phyloP scores from a whole-genome alignment of 192 early-diverging fungal genomes.

The Geranomyces michiganensis region DNA sequence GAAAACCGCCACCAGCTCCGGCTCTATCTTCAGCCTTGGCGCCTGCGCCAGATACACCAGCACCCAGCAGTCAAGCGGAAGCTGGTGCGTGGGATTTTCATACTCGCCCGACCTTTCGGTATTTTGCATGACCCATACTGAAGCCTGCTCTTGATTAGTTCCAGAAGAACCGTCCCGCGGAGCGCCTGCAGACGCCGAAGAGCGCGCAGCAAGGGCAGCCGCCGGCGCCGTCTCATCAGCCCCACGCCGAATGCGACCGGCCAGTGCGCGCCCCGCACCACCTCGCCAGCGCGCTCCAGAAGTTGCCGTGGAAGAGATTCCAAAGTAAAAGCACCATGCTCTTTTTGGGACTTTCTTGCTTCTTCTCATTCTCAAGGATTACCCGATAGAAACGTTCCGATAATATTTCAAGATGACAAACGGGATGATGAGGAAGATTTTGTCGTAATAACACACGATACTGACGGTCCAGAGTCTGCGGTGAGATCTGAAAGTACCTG shows the following conservation, averaged over 20 bases:
- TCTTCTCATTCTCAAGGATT: not conserved
- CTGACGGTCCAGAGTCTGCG: slow-evolving; percentile 19
- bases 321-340: slow-evolving; percentile 22
- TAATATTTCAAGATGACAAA: slow-evolving; percentile 45
- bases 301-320: slow-evolving; percentile 42
- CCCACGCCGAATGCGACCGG: slow-evolving; percentile 48
- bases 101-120: too few species aligned
- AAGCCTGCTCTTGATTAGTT: too few species aligned
- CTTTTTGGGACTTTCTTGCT: not conserved
- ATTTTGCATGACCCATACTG: too few species aligned
- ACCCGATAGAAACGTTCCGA: slow-evolving; percentile 27
- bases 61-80: too few species aligned
- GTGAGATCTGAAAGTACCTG: not conserved
- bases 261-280: slow-evolving; percentile 56
- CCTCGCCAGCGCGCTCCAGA: slow-evolving; percentile 48
- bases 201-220: slow-evolving; percentile 19
- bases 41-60: too few species aligned
- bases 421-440: slow-evolving; percentile 50
- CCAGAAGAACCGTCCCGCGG: slow-evolving; percentile 22
- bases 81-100: too few species aligned
- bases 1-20: not conserved
- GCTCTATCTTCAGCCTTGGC: not conserved
- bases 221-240: slow-evolving; percentile 3
- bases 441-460: slow-evolving; percentile 48
- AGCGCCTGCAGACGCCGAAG: slow-evolving; percentile 18